A percentile compares a stretch with the other conserved stretches of the same genome.
These are phyloP conservation scores for Gnaphalium uliginosum DNA, from an alignment of 129 eudicot species.

Conservation along the genomic window DNA sequence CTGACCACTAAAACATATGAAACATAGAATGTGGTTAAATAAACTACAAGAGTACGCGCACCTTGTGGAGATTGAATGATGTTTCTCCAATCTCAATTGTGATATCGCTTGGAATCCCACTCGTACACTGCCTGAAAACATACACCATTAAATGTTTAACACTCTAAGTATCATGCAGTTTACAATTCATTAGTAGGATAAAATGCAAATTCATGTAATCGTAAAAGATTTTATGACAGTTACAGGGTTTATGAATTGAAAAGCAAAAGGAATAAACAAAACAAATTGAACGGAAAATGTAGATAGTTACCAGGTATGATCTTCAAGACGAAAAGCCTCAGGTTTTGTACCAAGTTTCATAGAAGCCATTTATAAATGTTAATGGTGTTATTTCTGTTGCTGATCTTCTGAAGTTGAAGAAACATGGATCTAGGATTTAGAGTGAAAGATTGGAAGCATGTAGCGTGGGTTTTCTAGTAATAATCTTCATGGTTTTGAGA, in stretches of 20 bases:
- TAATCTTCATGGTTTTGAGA: slow-evolving; percentile 32
- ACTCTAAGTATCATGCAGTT: background rate
- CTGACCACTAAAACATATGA: slow-evolving; percentile 1
- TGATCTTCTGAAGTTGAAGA: slow-evolving; percentile 13
- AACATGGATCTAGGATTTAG: slow-evolving; percentile 22
- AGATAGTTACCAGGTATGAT: slow-evolving; percentile 57
- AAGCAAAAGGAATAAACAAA: background rate
- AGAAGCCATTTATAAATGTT: slow-evolving; percentile 49
- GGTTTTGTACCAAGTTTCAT: slow-evolving; percentile 73
- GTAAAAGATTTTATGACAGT: background rate
- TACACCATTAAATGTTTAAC: background rate
- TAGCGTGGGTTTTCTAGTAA: slow-evolving; percentile 14
- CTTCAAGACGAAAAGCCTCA: slow-evolving; percentile 64
- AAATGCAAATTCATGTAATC: background rate
- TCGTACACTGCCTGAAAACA: slow-evolving; percentile 67
- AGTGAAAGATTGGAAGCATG: slow-evolving; percentile 13
- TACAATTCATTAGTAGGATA: background rate
- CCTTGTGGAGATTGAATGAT: slow-evolving; percentile 87
- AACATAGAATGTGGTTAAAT: background rate
- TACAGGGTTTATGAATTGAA: background rate
- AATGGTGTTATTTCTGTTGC: background rate
- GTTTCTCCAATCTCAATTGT: slow-evolving; percentile 74
- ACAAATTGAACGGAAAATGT: background rate
- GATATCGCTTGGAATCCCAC: slow-evolving; percentile 85
- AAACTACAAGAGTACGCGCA: slow-evolving; percentile 10